Conservation (phyloP, 306 rosid species). For the Lathyrus aphaca region DNA sequence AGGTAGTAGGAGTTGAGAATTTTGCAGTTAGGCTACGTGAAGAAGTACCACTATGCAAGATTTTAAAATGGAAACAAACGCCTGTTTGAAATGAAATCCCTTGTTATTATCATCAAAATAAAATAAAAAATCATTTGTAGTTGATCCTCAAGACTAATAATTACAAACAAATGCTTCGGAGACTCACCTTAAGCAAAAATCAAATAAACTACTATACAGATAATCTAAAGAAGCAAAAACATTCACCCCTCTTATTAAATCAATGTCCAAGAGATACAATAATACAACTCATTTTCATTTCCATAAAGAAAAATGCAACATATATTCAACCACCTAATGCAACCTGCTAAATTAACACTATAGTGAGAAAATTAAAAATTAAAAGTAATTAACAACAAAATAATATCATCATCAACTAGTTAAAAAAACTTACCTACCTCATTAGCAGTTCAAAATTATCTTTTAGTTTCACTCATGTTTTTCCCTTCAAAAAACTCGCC, state of each 20-base stretch:
- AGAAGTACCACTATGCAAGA: too few species aligned
- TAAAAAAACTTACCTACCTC: too few species aligned
- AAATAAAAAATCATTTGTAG: background rate
- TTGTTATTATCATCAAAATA: too few species aligned
- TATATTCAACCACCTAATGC: too few species aligned
- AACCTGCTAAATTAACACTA: too few species aligned
- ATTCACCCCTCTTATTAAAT: conserved; percentile 34
- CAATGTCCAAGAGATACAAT: conserved; percentile 20
- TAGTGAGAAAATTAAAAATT: too few species aligned
- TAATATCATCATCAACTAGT: too few species aligned
- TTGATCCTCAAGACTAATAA: conserved; percentile 21
- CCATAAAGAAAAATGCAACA: too few species aligned
- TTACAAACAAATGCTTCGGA: conserved; percentile 31
- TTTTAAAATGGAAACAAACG: too few species aligned
- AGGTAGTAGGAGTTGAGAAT: too few species aligned
- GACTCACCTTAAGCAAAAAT: conserved; percentile 15
- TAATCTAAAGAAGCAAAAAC: conserved; percentile 18
- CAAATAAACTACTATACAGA: conserved; percentile 41
- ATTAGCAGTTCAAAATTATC: conserved; percentile 38
- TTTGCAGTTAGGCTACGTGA: too few species aligned
- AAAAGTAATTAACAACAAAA: too few species aligned
- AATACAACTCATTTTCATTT: conserved; percentile 3
- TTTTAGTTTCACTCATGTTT: conserved; percentile 67
- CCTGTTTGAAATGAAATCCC: conserved; percentile 22
- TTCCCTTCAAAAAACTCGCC: conserved; percentile 97